A percentile compares a stretch with the other conserved stretches of the same genome.
These are phyloP conservation scores for Euclidium syriacum DNA, from an alignment of 345 rosid species.

Conservation along the genomic window DNA sequence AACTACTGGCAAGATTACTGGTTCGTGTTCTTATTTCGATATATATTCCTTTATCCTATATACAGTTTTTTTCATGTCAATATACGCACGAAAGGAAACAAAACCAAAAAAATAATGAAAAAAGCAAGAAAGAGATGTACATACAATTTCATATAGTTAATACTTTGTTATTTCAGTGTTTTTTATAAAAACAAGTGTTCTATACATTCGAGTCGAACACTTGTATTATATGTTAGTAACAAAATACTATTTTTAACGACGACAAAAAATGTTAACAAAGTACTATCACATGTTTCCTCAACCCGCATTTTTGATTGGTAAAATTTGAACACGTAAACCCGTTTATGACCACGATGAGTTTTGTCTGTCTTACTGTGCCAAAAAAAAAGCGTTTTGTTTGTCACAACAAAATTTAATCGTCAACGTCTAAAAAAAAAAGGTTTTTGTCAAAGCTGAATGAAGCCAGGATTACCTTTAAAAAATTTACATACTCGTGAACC, in stretches of 20 bases:
- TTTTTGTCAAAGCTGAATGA: too few relatives aligned
- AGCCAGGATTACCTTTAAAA: too few relatives aligned
- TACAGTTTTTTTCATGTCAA: background rate
- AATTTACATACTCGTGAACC: too few relatives aligned
- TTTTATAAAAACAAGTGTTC: background rate
- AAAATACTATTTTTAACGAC: too few relatives aligned
- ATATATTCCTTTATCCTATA: background rate
- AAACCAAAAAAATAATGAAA: background rate
- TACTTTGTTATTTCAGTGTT: background rate
- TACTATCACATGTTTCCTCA: background rate
- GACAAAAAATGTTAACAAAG: background rate
- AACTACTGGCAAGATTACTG: background rate
- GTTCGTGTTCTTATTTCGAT: constrained; percentile 8
- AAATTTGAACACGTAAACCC: background rate
- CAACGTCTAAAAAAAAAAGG: too few relatives aligned
- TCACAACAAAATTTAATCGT: too few relatives aligned
- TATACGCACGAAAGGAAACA: background rate
- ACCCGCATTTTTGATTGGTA: background rate
- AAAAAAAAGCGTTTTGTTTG: too few relatives aligned
- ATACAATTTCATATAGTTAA: background rate
- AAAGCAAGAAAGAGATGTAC: background rate
- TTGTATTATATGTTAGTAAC: too few relatives aligned
- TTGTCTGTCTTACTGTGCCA: too few relatives aligned
- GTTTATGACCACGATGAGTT: too few relatives aligned
- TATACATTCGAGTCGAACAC: background rate